phyloP scores from a whole-genome alignment of 148 eudicot genomes.

The Hydrangea macrophylla region DNA sequence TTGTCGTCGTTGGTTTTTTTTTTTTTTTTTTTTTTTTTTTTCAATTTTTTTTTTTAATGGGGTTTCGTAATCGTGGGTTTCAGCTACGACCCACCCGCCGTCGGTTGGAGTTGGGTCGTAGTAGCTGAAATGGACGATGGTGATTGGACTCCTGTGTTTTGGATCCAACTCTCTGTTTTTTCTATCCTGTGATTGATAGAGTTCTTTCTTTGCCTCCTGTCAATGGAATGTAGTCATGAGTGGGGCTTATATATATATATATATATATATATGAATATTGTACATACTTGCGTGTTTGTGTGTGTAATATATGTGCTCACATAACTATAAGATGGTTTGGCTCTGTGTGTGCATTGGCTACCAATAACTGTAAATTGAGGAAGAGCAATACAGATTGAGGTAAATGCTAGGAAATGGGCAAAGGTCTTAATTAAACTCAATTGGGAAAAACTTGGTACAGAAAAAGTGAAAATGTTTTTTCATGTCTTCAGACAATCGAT shows the following conservation, averaged over 20 bases:
- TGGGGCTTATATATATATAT: no score
- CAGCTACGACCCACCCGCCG: not conserved
- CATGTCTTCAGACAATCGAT: not conserved
- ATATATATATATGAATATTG: not conserved
- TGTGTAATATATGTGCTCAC: no score
- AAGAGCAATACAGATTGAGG: no score
- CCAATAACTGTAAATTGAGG: no score
- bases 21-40: not conserved
- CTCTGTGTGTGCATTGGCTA: no score
- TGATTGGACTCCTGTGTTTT: not conserved
- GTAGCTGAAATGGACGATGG: not conserved
- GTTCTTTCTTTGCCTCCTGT: not conserved
- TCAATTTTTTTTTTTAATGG: not conserved
- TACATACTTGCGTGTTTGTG: no score
- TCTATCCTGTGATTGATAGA: not conserved
- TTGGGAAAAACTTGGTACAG: no score
- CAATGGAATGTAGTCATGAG: no score
- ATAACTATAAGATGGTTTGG: no score
- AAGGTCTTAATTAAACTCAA: no score
- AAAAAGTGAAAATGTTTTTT: no score
- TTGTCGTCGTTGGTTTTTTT: not conserved
- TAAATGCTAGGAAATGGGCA: no score
- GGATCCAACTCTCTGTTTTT: slow-evolving; percentile 4
- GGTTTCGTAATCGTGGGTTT: not conserved
- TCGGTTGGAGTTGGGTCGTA: not conserved